Conservation (phyloP, 140 eudicot species). For the Anethum foeniculum region DNA sequence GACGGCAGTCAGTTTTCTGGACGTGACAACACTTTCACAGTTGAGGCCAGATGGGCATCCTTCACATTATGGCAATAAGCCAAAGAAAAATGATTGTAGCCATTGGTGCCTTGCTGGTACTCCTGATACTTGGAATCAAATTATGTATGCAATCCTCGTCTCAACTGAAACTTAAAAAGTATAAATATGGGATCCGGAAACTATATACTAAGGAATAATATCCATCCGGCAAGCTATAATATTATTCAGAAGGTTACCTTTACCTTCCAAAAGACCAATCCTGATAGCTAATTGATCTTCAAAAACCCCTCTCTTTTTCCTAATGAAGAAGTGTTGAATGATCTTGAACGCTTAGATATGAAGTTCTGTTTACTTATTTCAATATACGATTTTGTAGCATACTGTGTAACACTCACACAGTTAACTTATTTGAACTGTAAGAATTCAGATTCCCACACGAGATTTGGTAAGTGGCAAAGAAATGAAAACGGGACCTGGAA, state of each 20-base stretch:
- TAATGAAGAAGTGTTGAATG: not conserved
- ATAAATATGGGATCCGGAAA: not conserved
- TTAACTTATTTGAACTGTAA: not conserved
- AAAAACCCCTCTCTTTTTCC: not conserved
- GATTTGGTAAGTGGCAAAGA: no score
- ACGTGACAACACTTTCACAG: slow-evolving; percentile 41
- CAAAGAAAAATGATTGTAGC: slow-evolving; percentile 43
- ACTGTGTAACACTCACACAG: not conserved
- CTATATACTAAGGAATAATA: not conserved
- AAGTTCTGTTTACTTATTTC: not conserved
- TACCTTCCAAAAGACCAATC: not conserved
- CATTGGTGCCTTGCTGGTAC: slow-evolving; percentile 83
- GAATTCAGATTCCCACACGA: not conserved
- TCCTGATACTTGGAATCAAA: slow-evolving; percentile 64
- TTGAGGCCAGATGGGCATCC: slow-evolving; percentile 65
- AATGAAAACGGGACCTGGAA: not conserved
- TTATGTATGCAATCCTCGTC: slow-evolving; percentile 22
- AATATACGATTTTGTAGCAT: not conserved
- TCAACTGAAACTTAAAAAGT: not conserved
- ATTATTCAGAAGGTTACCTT: not conserved
- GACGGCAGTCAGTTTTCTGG: slow-evolving; percentile 40
- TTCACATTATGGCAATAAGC: slow-evolving; percentile 28
- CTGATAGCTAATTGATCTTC: not conserved
- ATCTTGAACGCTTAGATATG: not conserved
- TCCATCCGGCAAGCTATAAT: not conserved